Base-by-base conservation (phyloP, 257 asterid species). In the Anisodus acutangulus region DNA sequence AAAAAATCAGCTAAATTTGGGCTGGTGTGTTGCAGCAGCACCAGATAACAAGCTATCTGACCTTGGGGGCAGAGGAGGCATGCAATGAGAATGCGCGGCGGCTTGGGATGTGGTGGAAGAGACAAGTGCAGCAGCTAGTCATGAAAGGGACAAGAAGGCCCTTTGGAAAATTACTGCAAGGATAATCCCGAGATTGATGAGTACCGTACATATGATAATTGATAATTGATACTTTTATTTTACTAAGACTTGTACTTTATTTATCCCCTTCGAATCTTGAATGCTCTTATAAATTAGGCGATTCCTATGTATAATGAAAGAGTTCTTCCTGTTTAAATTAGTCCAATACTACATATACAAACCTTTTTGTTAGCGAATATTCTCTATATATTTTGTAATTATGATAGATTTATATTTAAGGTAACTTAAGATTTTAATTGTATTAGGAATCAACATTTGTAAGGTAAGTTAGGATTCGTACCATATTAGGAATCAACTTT, bases 101-200 rank as follows among this genome's bases (percentile, higher is more conserved):
- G 97, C 98, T n/a, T 96, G 99, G 99, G 98, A 96, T 83, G 98
- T 90, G 89, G 99, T 96, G 91, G 99, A 96, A 97, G 99, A 96
- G 93, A 95, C 95, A 89, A 94, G 98, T 82, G 98, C 98, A 26
- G 98, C 98, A 12, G 97, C 93, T 19, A 91, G 99, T 87, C 95
- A 96, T 78, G 97, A 97, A 0, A 85, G 93, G 95, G 99, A 94
- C 94, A 88, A 0, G 87, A 83, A 8, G 99, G 94, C 35, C 93
- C 92, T 2, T 78, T 94, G 87, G 98, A 94, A 92, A 83, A 64
- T 26, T 97, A 90, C 87, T 97, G 98, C 98, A 90, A 93, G 92
- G 99, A 96, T 51, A 96, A 94, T 26, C 99, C 99, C 0, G 98
- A 94, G 91, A 88, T 95, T 12, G 95, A 94, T 8, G 98, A 94